Evolutionary conservation across 2,329 filamentous ascomycete genomes (phyloP).

Genomic region (Emmonsiellopsis sp.): DNA sequence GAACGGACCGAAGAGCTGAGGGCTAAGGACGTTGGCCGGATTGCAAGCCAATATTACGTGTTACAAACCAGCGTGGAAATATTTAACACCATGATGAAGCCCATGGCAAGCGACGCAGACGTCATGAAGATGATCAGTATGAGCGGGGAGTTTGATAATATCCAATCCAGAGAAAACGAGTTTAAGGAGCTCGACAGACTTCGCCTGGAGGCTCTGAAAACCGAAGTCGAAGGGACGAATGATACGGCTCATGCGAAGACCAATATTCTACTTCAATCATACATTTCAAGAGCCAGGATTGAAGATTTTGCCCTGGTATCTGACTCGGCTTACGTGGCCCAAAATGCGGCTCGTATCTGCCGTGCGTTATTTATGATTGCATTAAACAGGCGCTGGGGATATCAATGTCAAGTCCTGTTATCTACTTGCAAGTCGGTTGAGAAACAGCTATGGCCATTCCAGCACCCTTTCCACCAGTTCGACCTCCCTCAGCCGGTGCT

Average conservation of each 20-base stretch:
- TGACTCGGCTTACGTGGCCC: conserved; percentile 87
- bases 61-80: conserved; percentile 87
- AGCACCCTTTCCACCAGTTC: conserved; percentile 92
- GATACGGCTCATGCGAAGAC: conserved; percentile 76
- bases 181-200: conserved; percentile 74
- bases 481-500: conserved; percentile 77
- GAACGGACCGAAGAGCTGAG: conserved; percentile 86
- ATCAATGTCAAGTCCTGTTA: conserved; percentile 83
- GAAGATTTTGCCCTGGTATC: conserved; percentile 92
- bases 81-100: conserved; percentile 91
- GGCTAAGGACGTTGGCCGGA: conserved; percentile 89
- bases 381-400: conserved; percentile 87
- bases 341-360: conserved; percentile 91
- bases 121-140: conserved; percentile 93
- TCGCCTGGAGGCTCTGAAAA: conserved; percentile 60
- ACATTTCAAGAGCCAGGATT: conserved; percentile 77
- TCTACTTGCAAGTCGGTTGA: conserved; percentile 96
- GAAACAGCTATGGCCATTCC: conserved; percentile 87
- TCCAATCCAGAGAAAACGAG: conserved; percentile 85
- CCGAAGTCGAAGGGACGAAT: conserved; percentile 62
- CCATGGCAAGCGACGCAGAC: conserved; percentile 78
- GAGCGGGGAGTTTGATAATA: conserved; percentile 96
- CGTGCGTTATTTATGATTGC: conserved; percentile 96
- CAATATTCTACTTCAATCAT: conserved; percentile 87
- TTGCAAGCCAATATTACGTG: conserved; percentile 96